Percentiles rank a stretch among this genome's conserved stretches.
Conservation (phyloP, 176 grass and related monocot species). For the Hordeum vulgare region DNA sequence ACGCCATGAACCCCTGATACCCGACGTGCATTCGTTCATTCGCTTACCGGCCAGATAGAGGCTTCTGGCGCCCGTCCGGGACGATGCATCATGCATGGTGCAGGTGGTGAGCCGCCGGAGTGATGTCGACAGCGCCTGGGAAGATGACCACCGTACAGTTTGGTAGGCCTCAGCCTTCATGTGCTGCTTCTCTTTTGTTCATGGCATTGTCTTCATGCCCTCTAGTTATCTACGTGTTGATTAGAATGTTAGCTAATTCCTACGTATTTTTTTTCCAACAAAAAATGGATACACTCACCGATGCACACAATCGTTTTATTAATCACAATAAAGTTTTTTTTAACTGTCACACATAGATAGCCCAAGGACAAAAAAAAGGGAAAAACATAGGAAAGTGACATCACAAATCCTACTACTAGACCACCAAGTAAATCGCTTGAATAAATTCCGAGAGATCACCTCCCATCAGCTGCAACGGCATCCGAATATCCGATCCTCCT, state of each 20-base stretch:
- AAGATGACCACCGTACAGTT: not conserved
- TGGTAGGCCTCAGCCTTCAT: not conserved
- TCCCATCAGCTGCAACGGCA: too few species aligned
- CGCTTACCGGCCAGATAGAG: not conserved
- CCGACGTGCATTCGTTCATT: not conserved
- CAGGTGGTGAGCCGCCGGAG: not conserved
- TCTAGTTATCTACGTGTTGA: not conserved
- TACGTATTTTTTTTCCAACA: too few species aligned
- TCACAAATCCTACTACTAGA: too few species aligned
- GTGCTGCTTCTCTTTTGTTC: not conserved
- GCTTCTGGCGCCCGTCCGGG: not conserved
- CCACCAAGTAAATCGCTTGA: too few species aligned
- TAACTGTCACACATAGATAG: too few species aligned
- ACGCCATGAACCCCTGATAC: not conserved
- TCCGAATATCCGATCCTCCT: too few species aligned
- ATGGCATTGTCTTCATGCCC: not conserved
- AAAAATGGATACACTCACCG: too few species aligned
- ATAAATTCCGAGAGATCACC: too few species aligned
- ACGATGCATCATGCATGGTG: not conserved
- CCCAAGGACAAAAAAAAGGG: too few species aligned
- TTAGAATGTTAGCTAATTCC: not conserved
- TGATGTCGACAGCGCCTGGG: not conserved
- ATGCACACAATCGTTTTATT: too few species aligned
- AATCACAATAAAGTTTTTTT: too few species aligned
- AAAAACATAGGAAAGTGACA: too few species aligned